These are phyloP conservation scores for Paspalum notatum DNA, from an alignment of 176 grass and related monocot genomes.

Conservation along the genomic window DNA sequence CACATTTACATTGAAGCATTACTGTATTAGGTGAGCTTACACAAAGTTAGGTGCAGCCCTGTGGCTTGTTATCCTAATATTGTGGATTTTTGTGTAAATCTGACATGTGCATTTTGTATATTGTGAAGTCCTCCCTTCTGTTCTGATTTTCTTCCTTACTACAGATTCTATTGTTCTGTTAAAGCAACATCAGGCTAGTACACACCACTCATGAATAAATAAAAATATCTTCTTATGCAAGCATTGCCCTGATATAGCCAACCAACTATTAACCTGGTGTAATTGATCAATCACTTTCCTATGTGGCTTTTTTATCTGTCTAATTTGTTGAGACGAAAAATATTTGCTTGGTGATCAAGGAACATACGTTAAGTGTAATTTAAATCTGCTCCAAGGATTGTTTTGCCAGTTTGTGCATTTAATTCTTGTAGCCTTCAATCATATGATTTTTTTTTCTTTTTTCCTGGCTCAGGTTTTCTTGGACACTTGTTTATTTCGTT, in stretches of 20 bases:
- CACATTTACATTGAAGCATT: background rate
- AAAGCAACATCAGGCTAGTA: constrained; percentile 8
- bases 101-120: background rate
- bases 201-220: constrained; percentile 7
- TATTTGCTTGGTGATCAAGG: constrained; percentile 25
- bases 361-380: constrained; percentile 8
- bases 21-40: background rate
- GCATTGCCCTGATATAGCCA: constrained; percentile 12
- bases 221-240: background rate
- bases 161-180: constrained; percentile 8
- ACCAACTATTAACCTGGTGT: background rate
- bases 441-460: constrained; percentile 13
- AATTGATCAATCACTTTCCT: background rate
- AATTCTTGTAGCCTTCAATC: background rate
- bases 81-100: background rate
- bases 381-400: background rate
- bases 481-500: constrained; percentile 92
- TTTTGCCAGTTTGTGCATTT: constrained; percentile 11
- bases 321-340: constrained; percentile 27
- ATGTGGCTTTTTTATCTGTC: background rate
- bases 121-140: background rate
- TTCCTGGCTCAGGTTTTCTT: constrained; percentile 76
- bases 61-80: background rate
- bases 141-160: background rate
- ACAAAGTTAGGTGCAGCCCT: background rate